Evolutionary conservation across 2,329 filamentous ascomycete genomes (phyloP).

Genomic region (Xylaria arbuscula): DNA sequence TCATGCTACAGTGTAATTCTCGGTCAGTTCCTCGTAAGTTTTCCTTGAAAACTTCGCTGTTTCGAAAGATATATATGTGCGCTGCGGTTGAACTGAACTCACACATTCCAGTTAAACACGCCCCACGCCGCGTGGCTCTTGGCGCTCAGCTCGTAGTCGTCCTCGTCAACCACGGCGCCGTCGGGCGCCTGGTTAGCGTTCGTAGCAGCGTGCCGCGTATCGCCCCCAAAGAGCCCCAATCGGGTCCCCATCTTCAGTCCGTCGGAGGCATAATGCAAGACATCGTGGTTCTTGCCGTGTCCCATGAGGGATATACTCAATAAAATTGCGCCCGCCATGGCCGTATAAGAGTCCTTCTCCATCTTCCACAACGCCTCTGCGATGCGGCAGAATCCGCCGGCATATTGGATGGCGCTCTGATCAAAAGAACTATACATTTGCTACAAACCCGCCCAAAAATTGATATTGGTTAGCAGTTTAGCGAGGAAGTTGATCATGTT

Average conservation of each 20-base stretch:
- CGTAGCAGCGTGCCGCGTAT: constrained; percentile 12
- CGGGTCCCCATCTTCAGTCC: constrained; percentile 49
- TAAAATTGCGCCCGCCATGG: constrained; percentile 50
- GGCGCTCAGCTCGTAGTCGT: constrained; percentile 20
- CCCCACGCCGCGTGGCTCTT: constrained; percentile 49
- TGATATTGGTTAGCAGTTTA: no score
- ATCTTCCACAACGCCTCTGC: constrained; percentile 46
- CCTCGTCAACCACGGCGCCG: not conserved
- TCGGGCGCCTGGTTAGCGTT: not conserved
- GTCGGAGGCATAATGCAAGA: constrained; percentile 48
- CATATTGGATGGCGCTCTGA: constrained; percentile 34
- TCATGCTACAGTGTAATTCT: constrained; percentile 43
- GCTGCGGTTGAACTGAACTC: constrained; percentile 40
- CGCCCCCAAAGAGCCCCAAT: constrained; percentile 48
- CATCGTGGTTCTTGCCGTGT: constrained; percentile 51
- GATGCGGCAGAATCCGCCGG: constrained; percentile 42
- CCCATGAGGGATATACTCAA: constrained; percentile 52
- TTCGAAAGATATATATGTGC: not conserved
- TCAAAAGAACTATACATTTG: constrained; percentile 53
- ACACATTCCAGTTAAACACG: constrained; percentile 55
- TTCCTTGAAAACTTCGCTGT: no score
- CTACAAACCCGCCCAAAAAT: no score
- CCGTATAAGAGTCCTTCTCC: constrained; percentile 43
- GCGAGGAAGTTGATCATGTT: no score
- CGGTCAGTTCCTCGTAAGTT: constrained; percentile 4